phyloP scores from a whole-genome alignment of 192 early-diverging fungal species.

The Phlyctochytrium arcticum region DNA sequence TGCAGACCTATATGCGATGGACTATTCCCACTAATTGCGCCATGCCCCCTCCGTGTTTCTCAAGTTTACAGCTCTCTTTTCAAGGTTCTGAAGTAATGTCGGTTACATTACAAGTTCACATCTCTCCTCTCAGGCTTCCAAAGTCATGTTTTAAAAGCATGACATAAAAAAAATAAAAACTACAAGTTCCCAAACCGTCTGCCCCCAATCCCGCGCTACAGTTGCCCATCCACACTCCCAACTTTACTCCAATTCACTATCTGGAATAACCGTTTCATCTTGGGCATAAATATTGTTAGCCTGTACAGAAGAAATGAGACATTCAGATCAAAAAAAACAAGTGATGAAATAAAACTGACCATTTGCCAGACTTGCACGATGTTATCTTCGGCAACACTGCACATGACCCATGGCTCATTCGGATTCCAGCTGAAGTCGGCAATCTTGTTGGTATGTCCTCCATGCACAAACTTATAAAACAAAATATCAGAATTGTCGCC shows the following conservation, averaged over 20 bases:
- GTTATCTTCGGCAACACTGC: constrained; percentile 94
- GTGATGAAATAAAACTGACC: constrained; percentile 41
- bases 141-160: too few relatives aligned
- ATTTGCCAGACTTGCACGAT: constrained; percentile 99
- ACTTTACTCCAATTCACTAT: constrained; percentile 11
- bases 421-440: constrained; percentile 95
- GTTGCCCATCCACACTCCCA: too few relatives aligned
- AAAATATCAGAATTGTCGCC: not conserved
- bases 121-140: too few relatives aligned
- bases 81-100: too few relatives aligned
- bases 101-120: too few relatives aligned
- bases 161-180: too few relatives aligned
- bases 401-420: constrained; percentile 90
- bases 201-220: too few relatives aligned
- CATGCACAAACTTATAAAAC: constrained; percentile 81
- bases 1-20: too few relatives aligned
- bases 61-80: too few relatives aligned
- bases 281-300: constrained; percentile 13
- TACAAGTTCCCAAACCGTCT: too few relatives aligned
- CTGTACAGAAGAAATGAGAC: not conserved
- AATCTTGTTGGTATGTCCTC: constrained; percentile 96
- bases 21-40: too few relatives aligned
- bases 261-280: constrained; percentile 10
- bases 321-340: not conserved
- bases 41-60: too few relatives aligned